Base-by-base conservation (phyloP, 495 filamentous ascomycete species). In the Cercophora newfieldiana region DNA sequence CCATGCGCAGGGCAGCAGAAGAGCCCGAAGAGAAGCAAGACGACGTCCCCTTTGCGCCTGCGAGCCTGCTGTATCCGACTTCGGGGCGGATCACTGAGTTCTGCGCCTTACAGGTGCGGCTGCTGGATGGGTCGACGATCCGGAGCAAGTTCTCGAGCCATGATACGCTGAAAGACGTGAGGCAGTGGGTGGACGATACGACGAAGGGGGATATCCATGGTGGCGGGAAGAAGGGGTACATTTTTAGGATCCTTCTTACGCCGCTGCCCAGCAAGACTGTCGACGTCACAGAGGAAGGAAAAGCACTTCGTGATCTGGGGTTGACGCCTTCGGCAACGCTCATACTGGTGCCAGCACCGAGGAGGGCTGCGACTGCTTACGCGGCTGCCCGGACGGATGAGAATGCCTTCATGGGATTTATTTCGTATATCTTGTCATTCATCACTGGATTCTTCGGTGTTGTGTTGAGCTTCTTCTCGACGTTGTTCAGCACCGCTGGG, bases 91-190 rank as follows among this genome's bases (percentile, higher is more conserved):
- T 56, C 14, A 74, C 68, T 55, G 71, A 78, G 30, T 77, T 82
- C 61, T 90, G 85, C 67, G 85, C 90, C 14, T 76, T 98, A 6
- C 93, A 95, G 69, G 86, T 97, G 48, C 88, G 94, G 1, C 80
- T 97, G 0, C 90, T 96, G 48, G 92, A 97, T 72, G 94, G 94
- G 14, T 86, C 86, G 30, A 92, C 86, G 16, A 85, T 97, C 55
- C 87, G 91, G 30, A 81, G 80, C 26, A 87, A 83, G 22, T 97
- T 98, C 73, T 77, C 84, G 0, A 84, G 87, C 53, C 80, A 79
- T 1, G 80, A 86, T 12, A 91, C 86, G 16, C 83, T 97, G n/a
- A 78, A 71, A 6, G 85, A 91, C 47, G 90, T 98, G 2, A 85
- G 94, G 3, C 69, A 82, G 4, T 97, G 92, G 91, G 81, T 98